Evolutionary conservation across 495 filamentous ascomycete genomes (phyloP).

Genomic region (Amniculicola lignicola): DNA sequence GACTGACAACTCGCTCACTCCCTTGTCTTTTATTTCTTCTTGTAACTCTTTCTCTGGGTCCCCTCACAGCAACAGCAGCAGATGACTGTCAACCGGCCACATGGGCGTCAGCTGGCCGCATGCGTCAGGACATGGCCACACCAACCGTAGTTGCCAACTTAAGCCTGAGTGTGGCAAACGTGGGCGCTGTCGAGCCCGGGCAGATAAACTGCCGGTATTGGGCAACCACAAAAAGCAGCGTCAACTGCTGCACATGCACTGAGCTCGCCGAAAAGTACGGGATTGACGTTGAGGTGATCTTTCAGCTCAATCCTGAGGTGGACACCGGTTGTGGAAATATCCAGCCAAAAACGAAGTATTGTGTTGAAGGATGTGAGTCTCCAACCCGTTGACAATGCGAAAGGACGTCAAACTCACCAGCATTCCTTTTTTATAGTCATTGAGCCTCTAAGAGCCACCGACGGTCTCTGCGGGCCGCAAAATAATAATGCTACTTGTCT

Average conservation of each 20-base stretch:
- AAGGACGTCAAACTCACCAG: not conserved
- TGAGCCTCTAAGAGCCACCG: not conserved
- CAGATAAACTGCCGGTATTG: not conserved
- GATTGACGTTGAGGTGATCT: not conserved
- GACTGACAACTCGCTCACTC: no score
- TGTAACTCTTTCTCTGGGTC: no score
- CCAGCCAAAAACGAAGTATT: not conserved
- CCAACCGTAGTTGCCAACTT: no score
- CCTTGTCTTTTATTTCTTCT: no score
- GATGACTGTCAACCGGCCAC: no score
- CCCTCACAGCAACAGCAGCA: no score
- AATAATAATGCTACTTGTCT: constrained; percentile 6
- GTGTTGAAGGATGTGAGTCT: constrained; percentile 5
- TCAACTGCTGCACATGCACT: constrained; percentile 8
- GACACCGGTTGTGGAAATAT: not conserved
- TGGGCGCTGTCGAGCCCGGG: not conserved
- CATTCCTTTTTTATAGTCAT: no score
- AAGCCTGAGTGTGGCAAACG: no score
- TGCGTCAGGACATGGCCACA: no score
- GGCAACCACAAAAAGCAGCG: not conserved
- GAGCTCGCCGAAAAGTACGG: not conserved
- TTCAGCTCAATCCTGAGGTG: not conserved
- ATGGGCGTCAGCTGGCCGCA: no score
- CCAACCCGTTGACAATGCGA: not conserved
- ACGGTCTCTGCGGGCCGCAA: constrained; percentile 1